These are phyloP conservation scores for Thermoascus crustaceus DNA, from an alignment of 2,329 filamentous ascomycete species.

Conservation along the genomic window DNA sequence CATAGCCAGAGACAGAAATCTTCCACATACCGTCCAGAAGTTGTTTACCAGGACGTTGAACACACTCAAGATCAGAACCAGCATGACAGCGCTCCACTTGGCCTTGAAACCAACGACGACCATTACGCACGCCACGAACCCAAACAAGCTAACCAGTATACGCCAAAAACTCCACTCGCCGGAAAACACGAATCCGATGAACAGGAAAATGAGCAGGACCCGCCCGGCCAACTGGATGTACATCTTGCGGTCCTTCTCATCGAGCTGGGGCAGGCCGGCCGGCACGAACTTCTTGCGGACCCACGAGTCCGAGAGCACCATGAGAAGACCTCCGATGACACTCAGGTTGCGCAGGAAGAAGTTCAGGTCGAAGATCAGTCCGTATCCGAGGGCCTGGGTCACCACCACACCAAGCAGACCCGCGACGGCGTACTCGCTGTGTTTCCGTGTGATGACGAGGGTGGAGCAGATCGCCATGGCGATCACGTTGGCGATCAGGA, in stretches of 20 bases:
- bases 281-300: slow-evolving; percentile 96
- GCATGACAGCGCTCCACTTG: slow-evolving; percentile 92
- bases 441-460: slow-evolving; percentile 83
- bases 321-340: slow-evolving; percentile 91
- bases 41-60: slow-evolving; percentile 99
- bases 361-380: slow-evolving; percentile 97
- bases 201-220: slow-evolving; percentile 94
- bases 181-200: slow-evolving; percentile 91
- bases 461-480: slow-evolving; percentile 75
- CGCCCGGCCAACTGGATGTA: slow-evolving; percentile 98
- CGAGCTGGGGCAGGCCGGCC: slow-evolving; percentile 82
- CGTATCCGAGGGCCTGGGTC: slow-evolving; percentile 90
- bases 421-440: slow-evolving; percentile 85
- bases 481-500: slow-evolving; percentile 83
- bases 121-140: slow-evolving; percentile 91
- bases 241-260: slow-evolving; percentile 99
- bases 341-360: slow-evolving; percentile 99
- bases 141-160: slow-evolving; percentile 73
- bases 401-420: slow-evolving; percentile 88
- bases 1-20: slow-evolving; percentile 1
- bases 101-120: slow-evolving; percentile 99
- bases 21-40: slow-evolving; percentile 86
- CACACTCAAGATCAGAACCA: slow-evolving; percentile 89
- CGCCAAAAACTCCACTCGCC: slow-evolving; percentile 89
- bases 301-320: slow-evolving; percentile 98